Evolutionary conservation across 1,139 yeast genomes (phyloP), one percentile per base, ranked within the genome.

Genomic region (Waltiozyma sp.): DNA sequence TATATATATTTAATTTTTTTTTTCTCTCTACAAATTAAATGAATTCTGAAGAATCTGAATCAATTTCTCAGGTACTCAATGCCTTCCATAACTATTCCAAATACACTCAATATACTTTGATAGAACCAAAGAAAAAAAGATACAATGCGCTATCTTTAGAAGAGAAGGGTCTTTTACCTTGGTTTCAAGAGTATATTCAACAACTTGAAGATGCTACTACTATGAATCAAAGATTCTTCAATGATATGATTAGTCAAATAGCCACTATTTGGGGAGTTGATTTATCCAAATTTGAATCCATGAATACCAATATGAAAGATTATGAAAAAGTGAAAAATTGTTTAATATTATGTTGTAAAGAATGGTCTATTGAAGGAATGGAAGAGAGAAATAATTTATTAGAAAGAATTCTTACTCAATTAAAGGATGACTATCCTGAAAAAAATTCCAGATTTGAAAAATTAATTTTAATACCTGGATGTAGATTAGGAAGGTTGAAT

Each of bases 401-500:
- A 54, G 70, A 69, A 0, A 62, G 65, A 13, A 68, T 86, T 3
- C 48, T 77, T 4, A 47, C 54, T 0, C 76, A 69, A 36, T 60
- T 83, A 36, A 71, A 67, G 23, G 41, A 39, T 2, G 42, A 63
- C 28, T 76, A 59, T 49, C 82, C 83, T 0, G 65, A 61, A 18
- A 50, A 59, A 42, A 53, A 54, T 1, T 46, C 58, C 0, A 57
- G 84, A 35, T 68, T 62, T 19, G 43, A 64, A 14, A 53, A 73
- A 2, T 67, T 69, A 39, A 68, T 85, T 0, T 64, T 87, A 31
- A 78, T 80, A 1, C 95, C 96, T 0, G 96, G 96, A 1, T 78
- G 87, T 48, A 96, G 96, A 0, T 65, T 85, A 18, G 96, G 93
- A 0, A 60, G 95, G 43, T 60, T 86, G 46, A 83, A 86, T n/a